Evolutionary conservation across 495 filamentous ascomycete species (phyloP).

Genomic region (Aspergillus saccharolyticus): DNA sequence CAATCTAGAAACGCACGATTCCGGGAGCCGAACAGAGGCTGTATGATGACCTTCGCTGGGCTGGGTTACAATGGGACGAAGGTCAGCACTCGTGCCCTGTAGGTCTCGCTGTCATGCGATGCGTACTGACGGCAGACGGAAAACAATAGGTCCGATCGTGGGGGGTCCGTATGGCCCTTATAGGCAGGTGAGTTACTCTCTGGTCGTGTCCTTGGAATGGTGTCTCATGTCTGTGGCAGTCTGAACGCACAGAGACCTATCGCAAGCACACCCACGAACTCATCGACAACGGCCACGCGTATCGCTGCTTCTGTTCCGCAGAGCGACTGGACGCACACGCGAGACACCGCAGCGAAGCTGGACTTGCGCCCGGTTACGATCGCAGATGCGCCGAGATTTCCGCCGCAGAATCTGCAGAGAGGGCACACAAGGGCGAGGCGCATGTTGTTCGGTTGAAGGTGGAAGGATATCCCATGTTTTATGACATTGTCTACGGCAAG

Average conservation of each 20-base stretch:
- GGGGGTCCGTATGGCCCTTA: conserved; percentile 82
- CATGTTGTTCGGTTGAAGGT: conserved; percentile 73
- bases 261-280: conserved; percentile 64
- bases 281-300: conserved; percentile 66
- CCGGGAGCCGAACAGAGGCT: conserved; percentile 70
- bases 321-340: conserved; percentile 64
- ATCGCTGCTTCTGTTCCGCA: conserved; percentile 86
- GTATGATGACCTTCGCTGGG: conserved; percentile 78
- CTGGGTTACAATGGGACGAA: conserved; percentile 91
- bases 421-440: conserved; percentile 61
- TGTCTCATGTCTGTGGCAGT: conserved; percentile 45
- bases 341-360: conserved; percentile 50
- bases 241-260: conserved; percentile 74
- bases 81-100: conserved; percentile 36
- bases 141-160: conserved; percentile 61
- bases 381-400: conserved; percentile 67
- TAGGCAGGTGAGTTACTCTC: conserved; percentile 57
- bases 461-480: conserved; percentile 53
- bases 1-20: conserved; percentile 70
- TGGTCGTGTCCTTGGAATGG: neutral
- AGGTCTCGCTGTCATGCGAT: neutral
- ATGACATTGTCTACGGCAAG: conserved; percentile 72
- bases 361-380: conserved; percentile 67
- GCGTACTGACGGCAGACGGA: conserved; percentile 5
- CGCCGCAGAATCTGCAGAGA: conserved; percentile 59